Evolutionary conservation across 2,329 filamentous ascomycete genomes (phyloP).

Genomic region (Fusarium globosum): DNA sequence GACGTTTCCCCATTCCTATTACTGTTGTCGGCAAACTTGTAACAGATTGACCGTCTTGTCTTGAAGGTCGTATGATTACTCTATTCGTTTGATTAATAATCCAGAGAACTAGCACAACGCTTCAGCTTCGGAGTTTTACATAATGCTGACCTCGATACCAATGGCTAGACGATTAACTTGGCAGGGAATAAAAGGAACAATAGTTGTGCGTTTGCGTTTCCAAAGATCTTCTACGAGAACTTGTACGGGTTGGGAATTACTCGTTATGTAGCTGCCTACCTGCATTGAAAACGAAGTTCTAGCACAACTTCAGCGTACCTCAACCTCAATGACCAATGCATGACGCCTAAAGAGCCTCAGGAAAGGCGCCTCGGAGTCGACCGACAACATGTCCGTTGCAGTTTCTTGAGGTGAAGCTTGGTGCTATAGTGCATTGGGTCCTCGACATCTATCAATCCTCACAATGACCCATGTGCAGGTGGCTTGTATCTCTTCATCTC

Average conservation of each 20-base stretch:
- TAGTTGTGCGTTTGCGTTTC: rapidly evolving
- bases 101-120: rapidly evolving
- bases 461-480: not conserved
- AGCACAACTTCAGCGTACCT: not conserved
- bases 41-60: not conserved
- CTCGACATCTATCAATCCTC: not conserved
- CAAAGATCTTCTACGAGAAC: not conserved
- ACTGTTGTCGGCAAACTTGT: rapidly evolving
- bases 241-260: not conserved
- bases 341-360: not conserved
- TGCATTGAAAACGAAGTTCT: not conserved
- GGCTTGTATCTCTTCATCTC: rapidly evolving
- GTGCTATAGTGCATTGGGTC: not conserved
- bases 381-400: too few relatives aligned
- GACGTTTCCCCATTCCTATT: constrained; percentile 1
- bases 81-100: not conserved
- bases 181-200: not conserved
- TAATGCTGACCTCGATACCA: not conserved
- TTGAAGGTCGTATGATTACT: not conserved
- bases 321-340: not conserved
- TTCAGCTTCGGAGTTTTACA: not conserved
- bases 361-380: not conserved
- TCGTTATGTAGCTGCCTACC: not conserved
- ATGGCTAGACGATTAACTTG: not conserved
- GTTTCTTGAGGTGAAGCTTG: too few relatives aligned